Evolutionary conservation across 192 early-diverging fungal species (phyloP).

Genomic region (Coemansia nantahalensis): DNA sequence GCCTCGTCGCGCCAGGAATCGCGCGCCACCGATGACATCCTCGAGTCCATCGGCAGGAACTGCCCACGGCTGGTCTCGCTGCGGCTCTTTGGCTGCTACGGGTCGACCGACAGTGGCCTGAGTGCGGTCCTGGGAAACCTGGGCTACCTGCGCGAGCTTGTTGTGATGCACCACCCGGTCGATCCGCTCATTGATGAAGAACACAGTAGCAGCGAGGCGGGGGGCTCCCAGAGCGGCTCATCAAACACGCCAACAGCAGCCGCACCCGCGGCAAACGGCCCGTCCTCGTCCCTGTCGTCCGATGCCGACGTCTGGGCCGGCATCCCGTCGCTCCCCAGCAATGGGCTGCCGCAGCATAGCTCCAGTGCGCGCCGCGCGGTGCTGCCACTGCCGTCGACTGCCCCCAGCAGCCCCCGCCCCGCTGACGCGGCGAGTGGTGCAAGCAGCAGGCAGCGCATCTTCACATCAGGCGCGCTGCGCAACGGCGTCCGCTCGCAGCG

Average conservation of each 20-base stretch:
- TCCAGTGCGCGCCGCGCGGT: background rate
- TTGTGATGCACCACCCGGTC: constrained; percentile 47
- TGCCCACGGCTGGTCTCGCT: constrained; percentile 46
- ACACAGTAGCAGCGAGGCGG: too few species aligned
- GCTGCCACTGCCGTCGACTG: constrained; percentile 23
- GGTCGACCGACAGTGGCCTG: constrained; percentile 48
- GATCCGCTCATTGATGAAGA: constrained; percentile 13
- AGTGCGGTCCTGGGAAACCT: constrained; percentile 48
- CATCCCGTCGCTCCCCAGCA: constrained; percentile 37
- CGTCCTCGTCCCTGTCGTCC: constrained; percentile 18
- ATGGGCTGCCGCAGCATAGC: constrained; percentile 18
- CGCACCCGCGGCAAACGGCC: constrained; percentile 4
- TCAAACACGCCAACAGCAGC: too few species aligned
- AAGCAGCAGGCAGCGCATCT: constrained; percentile 18
- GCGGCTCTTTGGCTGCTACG: constrained; percentile 51
- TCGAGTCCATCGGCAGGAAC: constrained; percentile 44
- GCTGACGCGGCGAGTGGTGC: constrained; percentile 8
- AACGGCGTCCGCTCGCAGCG: constrained; percentile 41
- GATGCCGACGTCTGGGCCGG: constrained; percentile 41
- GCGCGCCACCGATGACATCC: constrained; percentile 49
- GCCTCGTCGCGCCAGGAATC: constrained; percentile 37
- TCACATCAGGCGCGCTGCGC: constrained; percentile 44
- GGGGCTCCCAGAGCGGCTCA: too few species aligned
- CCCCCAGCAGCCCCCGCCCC: constrained; percentile 33
- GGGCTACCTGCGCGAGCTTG: constrained; percentile 46